Base-by-base conservation (phyloP, 805 yeast genomes). In the Kuraishia molischiana region DNA sequence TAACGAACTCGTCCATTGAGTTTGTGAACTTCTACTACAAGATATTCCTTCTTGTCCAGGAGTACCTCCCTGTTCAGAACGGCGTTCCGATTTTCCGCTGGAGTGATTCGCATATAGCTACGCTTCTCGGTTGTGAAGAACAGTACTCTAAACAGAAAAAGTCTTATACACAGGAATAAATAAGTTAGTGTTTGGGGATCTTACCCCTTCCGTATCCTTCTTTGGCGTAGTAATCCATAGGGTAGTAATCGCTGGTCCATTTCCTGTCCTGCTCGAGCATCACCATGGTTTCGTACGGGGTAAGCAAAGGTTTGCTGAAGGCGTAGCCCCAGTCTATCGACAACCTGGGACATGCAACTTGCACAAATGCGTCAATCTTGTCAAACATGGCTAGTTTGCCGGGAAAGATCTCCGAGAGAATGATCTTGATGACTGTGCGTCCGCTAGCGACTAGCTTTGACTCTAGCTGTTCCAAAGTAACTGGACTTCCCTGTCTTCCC, bases 291-390 rank as follows among this genome's bases (percentile, higher is more conserved):
- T 92, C 98, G 54, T 92, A 92, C 0, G 98, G 98, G 0, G 98
- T 90, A 41, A 92, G 61, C 32, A 92, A 62, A 0, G 98, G 98
- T 52, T 83, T 84, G 41, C 78, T 77, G 53, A 92, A 92, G 0
- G 98, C 98, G 56, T 92, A 92, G 0, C 98, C 98, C 98, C 98
- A 92, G 57, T 92, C 98, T 31, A 92, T 90, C 2, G 95, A 85
- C 34, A 92, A 63, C 50, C 98, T 68, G 0, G 98, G 98, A 55
- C 98, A 92, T 1, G 98, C 98, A 3, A 92, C 95, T 59, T 92
- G 98, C 11, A 92, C 84, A 68, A 92, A 92, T 2, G 89, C 95
- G 58, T 92, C 98, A 14, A 90, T 75, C 50, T 85, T 92, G 49
- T 85, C 89, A 59, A 92, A 92, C 79, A 84, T 81, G 9, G 96